Conservation (phyloP, 164 flowering plant species). For the Vitis rotundifolia region DNA sequence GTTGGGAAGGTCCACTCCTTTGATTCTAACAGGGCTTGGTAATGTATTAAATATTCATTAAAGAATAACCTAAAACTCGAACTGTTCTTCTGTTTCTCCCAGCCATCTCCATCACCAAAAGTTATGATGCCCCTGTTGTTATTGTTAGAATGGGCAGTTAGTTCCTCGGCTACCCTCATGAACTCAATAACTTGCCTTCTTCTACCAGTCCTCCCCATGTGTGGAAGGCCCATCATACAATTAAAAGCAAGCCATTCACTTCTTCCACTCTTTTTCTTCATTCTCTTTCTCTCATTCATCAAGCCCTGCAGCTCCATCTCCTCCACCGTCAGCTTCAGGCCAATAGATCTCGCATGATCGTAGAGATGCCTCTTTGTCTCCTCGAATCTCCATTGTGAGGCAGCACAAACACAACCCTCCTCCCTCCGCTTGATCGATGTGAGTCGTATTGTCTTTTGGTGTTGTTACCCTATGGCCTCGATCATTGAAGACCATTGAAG, state of each 20-base stretch:
- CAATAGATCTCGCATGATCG: constrained; percentile 32
- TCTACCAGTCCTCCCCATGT: constrained; percentile 18
- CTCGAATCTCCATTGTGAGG: constrained; percentile 26
- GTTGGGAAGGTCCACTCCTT: constrained; percentile 21
- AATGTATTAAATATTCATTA: constrained; percentile 19
- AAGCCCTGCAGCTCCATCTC: constrained; percentile 45
- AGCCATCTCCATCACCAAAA: constrained; percentile 28
- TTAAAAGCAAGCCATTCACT: constrained; percentile 42
- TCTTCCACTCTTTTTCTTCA: constrained; percentile 16
- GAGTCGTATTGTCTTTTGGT: constrained; percentile 21
- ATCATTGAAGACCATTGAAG: constrained; percentile 61
- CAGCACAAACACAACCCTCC: not conserved
- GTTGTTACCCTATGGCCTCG: constrained; percentile 31
- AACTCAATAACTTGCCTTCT: constrained; percentile 25
- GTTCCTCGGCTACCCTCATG: constrained; percentile 21
- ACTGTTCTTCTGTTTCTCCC: not conserved
- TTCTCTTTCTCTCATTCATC: constrained; percentile 29
- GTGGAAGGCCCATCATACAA: constrained; percentile 34
- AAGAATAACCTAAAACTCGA: constrained; percentile 23
- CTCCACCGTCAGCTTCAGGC: constrained; percentile 39
- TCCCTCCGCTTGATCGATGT: constrained; percentile 38
- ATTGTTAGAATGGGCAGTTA: constrained; percentile 4
- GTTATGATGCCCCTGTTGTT: constrained; percentile 21
- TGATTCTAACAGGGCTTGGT: constrained; percentile 27
- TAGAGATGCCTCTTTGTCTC: constrained; percentile 42